phyloP scores from a whole-genome alignment of 2,329 filamentous ascomycete species.

The Ophiostoma ulmi region DNA sequence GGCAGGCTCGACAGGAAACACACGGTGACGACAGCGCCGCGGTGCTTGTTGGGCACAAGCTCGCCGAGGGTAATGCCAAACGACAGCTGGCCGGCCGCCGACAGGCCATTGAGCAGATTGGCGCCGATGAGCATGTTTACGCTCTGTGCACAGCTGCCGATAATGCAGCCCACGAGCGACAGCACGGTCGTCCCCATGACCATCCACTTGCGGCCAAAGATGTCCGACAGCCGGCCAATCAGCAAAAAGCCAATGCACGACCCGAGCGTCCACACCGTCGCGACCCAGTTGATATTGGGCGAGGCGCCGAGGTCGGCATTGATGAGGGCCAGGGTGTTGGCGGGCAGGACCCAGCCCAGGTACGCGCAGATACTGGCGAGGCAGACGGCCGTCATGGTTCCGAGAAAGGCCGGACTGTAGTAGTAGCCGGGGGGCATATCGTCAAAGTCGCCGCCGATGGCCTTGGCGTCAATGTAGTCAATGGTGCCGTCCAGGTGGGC shows the following conservation, averaged over 20 bases:
- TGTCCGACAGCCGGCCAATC: constrained; percentile 40
- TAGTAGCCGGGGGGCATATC: constrained; percentile 42
- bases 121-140: constrained; percentile 38
- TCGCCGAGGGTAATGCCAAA: constrained; percentile 42
- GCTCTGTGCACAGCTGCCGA: constrained; percentile 35
- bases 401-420: constrained; percentile 38
- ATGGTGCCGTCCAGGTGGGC: constrained; percentile 40
- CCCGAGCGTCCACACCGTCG: constrained; percentile 38
- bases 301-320: constrained; percentile 35
- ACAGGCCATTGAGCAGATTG: constrained; percentile 38
- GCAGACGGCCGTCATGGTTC: constrained; percentile 36
- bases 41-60: constrained; percentile 41
- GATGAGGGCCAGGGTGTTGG: constrained; percentile 36
- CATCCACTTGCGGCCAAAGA: constrained; percentile 42
- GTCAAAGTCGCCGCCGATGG: constrained; percentile 40
- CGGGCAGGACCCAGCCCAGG: constrained; percentile 36
- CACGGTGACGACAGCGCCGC: constrained; percentile 36
- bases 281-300: constrained; percentile 34
- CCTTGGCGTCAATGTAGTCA: constrained; percentile 40
- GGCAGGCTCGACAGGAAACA: constrained; percentile 40
- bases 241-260: constrained; percentile 39
- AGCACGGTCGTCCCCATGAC: constrained; percentile 35
- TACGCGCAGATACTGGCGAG: constrained; percentile 35
- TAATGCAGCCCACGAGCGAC: constrained; percentile 37
- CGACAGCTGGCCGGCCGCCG: constrained; percentile 39